Percentiles rank a stretch among this genome's conserved stretches.
Evolutionary conservation across 345 rosid species (phyloP).

Genomic region (Syzygium aqueum): DNA sequence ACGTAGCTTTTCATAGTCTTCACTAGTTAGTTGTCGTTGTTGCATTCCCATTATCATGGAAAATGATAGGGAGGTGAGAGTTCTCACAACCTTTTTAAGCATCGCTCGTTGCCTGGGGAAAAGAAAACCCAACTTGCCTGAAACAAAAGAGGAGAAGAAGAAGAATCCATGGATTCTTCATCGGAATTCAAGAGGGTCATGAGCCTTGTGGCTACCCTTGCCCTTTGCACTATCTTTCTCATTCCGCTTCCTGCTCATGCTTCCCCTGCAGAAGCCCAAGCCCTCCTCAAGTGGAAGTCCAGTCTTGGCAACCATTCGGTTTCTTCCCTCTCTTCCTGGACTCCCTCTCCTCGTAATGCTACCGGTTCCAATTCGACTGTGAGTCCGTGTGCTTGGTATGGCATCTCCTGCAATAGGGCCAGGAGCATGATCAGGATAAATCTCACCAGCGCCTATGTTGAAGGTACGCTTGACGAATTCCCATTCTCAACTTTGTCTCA

Average conservation of each 20-base stretch:
- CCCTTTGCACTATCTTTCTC: not conserved
- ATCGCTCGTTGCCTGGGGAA: not conserved
- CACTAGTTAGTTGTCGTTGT: not conserved
- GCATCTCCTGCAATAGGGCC: slow-evolving; percentile 5
- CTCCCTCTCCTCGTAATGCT: not conserved
- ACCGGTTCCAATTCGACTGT: not conserved
- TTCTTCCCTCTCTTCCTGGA: slow-evolving; percentile 9
- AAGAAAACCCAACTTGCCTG: not conserved
- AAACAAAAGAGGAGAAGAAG: not conserved
- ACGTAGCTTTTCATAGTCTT: not conserved
- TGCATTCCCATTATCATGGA: not conserved
- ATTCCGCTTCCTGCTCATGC: not conserved
- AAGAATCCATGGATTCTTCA: not conserved
- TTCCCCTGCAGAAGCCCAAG: not conserved
- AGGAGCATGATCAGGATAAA: not conserved
- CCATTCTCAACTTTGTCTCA: slow-evolving; percentile 13
- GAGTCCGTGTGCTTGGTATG: slow-evolving; percentile 10
- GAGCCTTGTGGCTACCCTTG: not conserved
- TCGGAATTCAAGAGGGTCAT: not conserved
- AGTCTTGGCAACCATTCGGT: slow-evolving; percentile 6
- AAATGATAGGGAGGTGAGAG: not conserved
- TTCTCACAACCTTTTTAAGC: not conserved
- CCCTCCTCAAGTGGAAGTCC: slow-evolving; percentile 11
- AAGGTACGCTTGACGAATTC: slow-evolving; percentile 14
- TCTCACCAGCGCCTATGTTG: not conserved